These are phyloP conservation scores for Auriscalpium orientale DNA, from an alignment of 768 basidiomycete genomes.

Conservation along the genomic window DNA sequence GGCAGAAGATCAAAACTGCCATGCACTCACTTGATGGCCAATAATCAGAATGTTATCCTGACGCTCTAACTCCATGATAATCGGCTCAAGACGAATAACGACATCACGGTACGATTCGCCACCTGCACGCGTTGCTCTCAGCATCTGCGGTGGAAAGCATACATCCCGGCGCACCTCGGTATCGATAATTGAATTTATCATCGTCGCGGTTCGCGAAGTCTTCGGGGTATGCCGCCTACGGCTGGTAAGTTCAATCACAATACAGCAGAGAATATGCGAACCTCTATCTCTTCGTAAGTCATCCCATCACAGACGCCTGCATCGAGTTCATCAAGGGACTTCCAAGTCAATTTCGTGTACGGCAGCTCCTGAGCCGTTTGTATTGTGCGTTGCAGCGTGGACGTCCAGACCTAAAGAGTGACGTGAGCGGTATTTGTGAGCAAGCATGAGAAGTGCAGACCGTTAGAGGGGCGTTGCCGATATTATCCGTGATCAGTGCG, in stretches of 20 bases:
- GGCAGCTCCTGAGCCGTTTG: conserved; percentile 80
- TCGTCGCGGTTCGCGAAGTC: conserved; percentile 98
- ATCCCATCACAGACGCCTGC: conserved; percentile 99
- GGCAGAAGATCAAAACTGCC: background rate
- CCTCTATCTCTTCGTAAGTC: conserved; percentile 99
- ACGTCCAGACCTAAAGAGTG: conserved; percentile 83
- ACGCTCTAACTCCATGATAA: conserved; percentile 98
- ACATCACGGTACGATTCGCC: conserved; percentile 99
- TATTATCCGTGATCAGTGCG: conserved; percentile 78
- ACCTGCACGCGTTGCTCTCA: conserved; percentile 24
- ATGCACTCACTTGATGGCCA: conserved; percentile 69
- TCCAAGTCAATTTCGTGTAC: conserved; percentile 95
- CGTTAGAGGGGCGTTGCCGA: conserved; percentile 82
- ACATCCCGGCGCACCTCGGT: conserved; percentile 50
- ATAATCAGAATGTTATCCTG: conserved; percentile 97
- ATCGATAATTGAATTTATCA: conserved; percentile 99
- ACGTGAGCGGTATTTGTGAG: background rate
- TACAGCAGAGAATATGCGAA: conserved; percentile 22
- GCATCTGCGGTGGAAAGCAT: background rate
- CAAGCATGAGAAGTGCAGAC: conserved; percentile 32
- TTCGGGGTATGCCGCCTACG: conserved; percentile 87
- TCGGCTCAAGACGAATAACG: conserved; percentile 88
- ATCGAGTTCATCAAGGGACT: conserved; percentile 95
- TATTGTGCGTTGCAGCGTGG: conserved; percentile 88
- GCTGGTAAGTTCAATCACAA: background rate